Evolutionary conservation across 805 yeast genomes (phyloP).

Genomic region (Saccharomycopsis microspora): DNA sequence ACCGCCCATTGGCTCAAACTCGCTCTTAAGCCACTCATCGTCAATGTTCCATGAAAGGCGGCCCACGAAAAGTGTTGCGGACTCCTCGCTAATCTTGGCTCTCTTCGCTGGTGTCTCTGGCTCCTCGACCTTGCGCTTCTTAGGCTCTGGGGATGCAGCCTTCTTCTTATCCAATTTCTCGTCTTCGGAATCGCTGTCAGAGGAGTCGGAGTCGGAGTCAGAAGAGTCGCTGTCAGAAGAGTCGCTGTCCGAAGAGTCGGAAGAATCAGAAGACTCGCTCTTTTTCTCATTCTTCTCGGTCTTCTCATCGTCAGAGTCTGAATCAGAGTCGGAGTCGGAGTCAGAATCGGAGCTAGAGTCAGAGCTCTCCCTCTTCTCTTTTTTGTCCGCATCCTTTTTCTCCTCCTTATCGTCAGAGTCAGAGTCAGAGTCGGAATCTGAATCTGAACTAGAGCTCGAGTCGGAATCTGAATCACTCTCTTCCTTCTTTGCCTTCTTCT

Average conservation of each 20-base stretch:
- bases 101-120: slow-evolving; percentile 39
- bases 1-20: slow-evolving; percentile 76
- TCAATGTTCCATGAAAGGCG: slow-evolving; percentile 96
- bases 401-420: slow-evolving; percentile 13
- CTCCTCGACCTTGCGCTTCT: slow-evolving; percentile 24
- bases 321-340: slow-evolving; percentile 21
- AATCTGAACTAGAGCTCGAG: slow-evolving; percentile 5
- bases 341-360: slow-evolving; percentile 23
- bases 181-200: slow-evolving; percentile 22
- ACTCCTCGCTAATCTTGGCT: slow-evolving; percentile 44
- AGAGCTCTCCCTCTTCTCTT: slow-evolving; percentile 23
- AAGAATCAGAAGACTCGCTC: slow-evolving; percentile 7
- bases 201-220: slow-evolving; percentile 19
- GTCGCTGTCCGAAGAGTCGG: slow-evolving; percentile 19
- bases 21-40: slow-evolving; percentile 84
- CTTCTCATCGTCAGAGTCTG: slow-evolving; percentile 15
- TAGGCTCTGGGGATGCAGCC: slow-evolving; percentile 22
- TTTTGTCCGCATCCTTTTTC: slow-evolving; percentile 17
- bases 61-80: slow-evolving; percentile 90
- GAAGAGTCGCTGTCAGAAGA: slow-evolving; percentile 23
- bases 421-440: slow-evolving; percentile 12
- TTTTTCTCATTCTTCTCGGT: slow-evolving; percentile 15
- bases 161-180: slow-evolving; percentile 20
- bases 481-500: slow-evolving; percentile 13
- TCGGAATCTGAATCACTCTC: slow-evolving; percentile 18